Evolutionary conservation across 768 basidiomycete genomes (phyloP), one percentile per base, ranked within the genome.

Genomic region (Hirschioporus abietinus): DNA sequence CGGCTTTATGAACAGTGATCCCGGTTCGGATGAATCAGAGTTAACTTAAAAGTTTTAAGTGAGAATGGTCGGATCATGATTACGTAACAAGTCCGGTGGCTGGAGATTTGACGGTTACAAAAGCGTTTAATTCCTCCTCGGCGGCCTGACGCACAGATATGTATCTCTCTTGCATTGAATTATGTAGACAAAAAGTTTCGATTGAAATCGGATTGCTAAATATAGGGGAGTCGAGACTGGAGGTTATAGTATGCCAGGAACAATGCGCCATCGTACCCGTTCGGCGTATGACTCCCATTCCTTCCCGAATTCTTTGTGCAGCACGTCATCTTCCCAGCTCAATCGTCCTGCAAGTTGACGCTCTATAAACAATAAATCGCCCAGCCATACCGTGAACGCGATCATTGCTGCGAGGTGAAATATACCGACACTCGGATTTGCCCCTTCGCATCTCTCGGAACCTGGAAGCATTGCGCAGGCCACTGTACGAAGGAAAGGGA

Each of bases 241-340:
- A 30, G 30, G 30, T 8, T 52, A 52, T 2, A 75, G 71, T 7
- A 85, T 66, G 18, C 84, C 80, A 17, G 84, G 84, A 61, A 83
- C 70, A 68, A 85, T 84, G 83, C 83, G 83, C 74, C 74, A 81
- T 35, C 72, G 79, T 23, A 82, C 83, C n/a, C 71, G 68, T 7
- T 70, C 72, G 20, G 81, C 83, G 68, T 84, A 85, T 18, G 70
- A 70, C 1, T 84, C 81, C 84, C 84, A 86, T 69, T 84, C 78
- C 12, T 75, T 70, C 34, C 77, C 76, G 61, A 84, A 85, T 57
- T 79, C 60, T 68, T 80, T 79, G 62, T 73, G 74, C 75, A 86
- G 82, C 71, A 84, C 80, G 62, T 71, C 74, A 67, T 86, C 85
- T 74, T 86, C 85, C 5, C 42, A 52, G 42, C 42, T 52, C 20